phyloP scores from a whole-genome alignment of 129 eudicot genomes.

The Glebionis coronaria region DNA sequence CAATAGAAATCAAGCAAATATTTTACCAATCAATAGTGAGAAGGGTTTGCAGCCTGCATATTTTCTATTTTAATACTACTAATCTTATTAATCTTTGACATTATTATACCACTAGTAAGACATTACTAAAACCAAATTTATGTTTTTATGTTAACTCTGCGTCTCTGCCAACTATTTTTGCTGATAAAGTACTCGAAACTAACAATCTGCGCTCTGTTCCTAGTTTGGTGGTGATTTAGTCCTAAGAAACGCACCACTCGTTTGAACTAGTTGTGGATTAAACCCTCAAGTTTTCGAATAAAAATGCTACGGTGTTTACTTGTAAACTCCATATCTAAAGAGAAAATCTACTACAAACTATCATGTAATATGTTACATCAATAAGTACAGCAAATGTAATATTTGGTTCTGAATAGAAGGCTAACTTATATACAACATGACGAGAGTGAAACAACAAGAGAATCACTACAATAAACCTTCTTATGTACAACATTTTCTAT shows the following conservation, averaged over 20 bases:
- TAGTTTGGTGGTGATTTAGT: neutral
- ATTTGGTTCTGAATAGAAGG: neutral
- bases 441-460: constrained; percentile 16
- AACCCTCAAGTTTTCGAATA: too few species aligned
- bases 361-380: too few species aligned
- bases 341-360: too few species aligned
- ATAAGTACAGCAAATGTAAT: too few species aligned
- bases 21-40: too few species aligned
- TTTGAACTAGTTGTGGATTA: neutral
- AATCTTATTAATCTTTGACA: constrained; percentile 12
- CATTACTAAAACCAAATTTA: constrained; percentile 23
- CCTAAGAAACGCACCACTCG: neutral
- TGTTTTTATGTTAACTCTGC: neutral
- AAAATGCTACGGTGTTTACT: too few species aligned
- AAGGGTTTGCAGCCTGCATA: constrained; percentile 33
- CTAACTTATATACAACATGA: constrained; percentile 10
- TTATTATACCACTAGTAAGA: constrained; percentile 40
- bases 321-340: too few species aligned
- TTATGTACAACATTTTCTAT: too few species aligned
- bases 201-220: neutral
- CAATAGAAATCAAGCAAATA: too few species aligned
- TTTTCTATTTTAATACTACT: neutral
- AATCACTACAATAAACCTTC: neutral
- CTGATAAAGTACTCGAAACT: neutral
- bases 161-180: neutral